phyloP scores from a whole-genome alignment of 2,329 filamentous ascomycete species.

The Microdochium nivale region DNA sequence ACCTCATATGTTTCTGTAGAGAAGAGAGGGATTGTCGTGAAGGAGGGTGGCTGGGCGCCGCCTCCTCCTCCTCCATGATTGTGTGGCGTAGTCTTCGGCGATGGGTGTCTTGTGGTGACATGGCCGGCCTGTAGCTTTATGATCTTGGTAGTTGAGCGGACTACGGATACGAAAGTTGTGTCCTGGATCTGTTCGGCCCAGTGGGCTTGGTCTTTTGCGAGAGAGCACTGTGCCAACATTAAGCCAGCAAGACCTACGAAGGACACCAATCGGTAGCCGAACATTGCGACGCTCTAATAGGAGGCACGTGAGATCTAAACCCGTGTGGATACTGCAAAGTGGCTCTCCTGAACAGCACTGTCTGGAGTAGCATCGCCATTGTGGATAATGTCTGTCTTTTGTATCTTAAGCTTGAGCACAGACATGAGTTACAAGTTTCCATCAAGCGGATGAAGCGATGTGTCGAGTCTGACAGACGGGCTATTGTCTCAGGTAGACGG shows the following conservation, averaged over 20 bases:
- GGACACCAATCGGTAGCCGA: background rate
- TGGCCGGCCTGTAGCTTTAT: background rate
- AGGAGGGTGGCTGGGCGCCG: background rate
- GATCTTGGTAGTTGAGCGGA: background rate
- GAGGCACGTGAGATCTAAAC: too few species aligned
- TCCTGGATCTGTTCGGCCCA: background rate
- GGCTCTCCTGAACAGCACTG: too few species aligned
- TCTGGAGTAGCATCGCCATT: too few species aligned
- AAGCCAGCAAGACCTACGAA: background rate
- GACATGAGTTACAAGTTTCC: too few species aligned
- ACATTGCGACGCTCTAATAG: too few species aligned
- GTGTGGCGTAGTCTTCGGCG: background rate
- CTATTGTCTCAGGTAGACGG: too few species aligned
- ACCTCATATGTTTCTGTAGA: background rate
- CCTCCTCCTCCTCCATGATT: background rate
- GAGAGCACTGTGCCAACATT: background rate
- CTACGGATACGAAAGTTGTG: background rate
- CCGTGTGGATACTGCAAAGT: too few species aligned
- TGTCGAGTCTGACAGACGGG: too few species aligned
- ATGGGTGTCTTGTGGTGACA: background rate
- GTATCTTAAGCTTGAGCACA: too few species aligned
- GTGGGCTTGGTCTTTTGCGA: background rate
- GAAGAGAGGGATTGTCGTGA: background rate
- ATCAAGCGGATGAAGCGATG: too few species aligned
- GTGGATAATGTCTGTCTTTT: too few species aligned